These are phyloP conservation scores for Populus tremula DNA, from an alignment of 345 rosid species.

Conservation along the genomic window DNA sequence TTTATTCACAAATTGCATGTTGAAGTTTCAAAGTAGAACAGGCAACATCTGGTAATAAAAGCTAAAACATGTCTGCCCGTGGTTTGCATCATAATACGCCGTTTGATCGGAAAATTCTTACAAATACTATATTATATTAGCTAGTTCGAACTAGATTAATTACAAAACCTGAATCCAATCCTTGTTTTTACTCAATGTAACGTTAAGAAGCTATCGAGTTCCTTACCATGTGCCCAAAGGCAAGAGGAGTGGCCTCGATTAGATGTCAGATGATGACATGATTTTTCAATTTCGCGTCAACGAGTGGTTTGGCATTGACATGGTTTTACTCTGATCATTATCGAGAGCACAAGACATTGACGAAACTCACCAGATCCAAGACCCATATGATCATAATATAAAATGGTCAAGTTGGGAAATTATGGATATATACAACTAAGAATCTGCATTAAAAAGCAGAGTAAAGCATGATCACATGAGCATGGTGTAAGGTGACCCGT, in stretches of 20 bases:
- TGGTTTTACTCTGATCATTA: not conserved
- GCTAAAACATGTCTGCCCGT: no score
- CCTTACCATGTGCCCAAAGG: slow-evolving; percentile 4
- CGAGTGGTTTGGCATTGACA: not conserved
- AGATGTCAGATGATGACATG: not conserved
- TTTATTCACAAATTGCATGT: no score
- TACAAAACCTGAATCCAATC: no score
- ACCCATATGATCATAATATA: not conserved
- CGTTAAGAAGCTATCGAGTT: not conserved
- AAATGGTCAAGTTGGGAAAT: not conserved
- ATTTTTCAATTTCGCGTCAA: not conserved
- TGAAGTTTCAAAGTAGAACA: no score
- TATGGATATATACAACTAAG: not conserved
- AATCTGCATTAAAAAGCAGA: not conserved
- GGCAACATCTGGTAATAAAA: no score
- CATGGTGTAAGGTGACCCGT: no score
- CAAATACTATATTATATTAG: no score
- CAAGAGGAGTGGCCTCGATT: not conserved
- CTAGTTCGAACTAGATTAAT: no score
- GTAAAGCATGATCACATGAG: not conserved
- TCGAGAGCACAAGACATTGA: no score
- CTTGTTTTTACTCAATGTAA: no score
- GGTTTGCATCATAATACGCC: no score
- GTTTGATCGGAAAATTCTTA: no score
- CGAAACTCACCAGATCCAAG: not conserved